Evolutionary conservation across 305 asterid species (phyloP).

Genomic region (Ilex paraguariensis): DNA sequence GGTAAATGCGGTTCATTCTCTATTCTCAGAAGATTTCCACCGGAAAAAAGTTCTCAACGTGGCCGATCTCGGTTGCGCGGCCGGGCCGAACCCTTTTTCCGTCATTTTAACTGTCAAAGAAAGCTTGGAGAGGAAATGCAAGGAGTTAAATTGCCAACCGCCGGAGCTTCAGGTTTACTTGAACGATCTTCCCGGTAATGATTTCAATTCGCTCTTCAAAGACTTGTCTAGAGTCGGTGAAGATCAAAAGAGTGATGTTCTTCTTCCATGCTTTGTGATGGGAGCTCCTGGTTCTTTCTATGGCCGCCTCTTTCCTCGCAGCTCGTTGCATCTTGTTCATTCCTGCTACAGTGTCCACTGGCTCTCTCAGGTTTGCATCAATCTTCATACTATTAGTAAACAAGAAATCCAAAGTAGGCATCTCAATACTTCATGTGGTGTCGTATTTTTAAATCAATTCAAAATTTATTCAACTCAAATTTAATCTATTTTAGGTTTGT

Average conservation of each 20-base stretch:
- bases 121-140: background rate
- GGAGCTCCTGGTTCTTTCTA: constrained; percentile 26
- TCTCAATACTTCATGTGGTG: too few relatives aligned
- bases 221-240: constrained; percentile 4
- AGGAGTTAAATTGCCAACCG: background rate
- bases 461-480: too few relatives aligned
- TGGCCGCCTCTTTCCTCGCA: constrained; percentile 13
- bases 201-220: constrained; percentile 26
- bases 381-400: too few relatives aligned
- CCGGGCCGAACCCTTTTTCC: constrained; percentile 15
- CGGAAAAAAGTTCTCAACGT: constrained; percentile 5
- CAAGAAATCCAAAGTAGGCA: too few relatives aligned
- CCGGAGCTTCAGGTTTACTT: constrained; percentile 23
- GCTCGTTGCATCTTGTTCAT: constrained; percentile 16
- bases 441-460: too few relatives aligned
- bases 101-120: constrained; percentile 3
- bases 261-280: constrained; percentile 14
- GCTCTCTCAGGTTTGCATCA: constrained; percentile 19
- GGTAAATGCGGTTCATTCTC: background rate
- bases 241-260: background rate
- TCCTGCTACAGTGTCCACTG: constrained; percentile 17
- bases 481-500: too few relatives aligned
- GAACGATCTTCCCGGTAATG: constrained; percentile 30
- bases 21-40: background rate
- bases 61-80: constrained; percentile 19